phyloP scores from a whole-genome alignment of 2,329 filamentous ascomycete genomes.

The Colletotrichum navitas region DNA sequence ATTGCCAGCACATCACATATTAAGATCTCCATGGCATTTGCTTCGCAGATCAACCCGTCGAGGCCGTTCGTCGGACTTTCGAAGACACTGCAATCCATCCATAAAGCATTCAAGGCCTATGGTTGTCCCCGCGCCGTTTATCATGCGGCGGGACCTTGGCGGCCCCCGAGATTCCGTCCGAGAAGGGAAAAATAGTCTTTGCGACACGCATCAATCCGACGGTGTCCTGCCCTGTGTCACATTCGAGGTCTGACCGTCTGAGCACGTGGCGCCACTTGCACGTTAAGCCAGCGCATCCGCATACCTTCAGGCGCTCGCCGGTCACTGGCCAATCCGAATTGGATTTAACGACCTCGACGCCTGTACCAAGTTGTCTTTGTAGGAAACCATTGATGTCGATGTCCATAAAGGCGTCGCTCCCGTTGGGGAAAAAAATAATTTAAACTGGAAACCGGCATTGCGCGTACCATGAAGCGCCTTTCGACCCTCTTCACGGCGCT shows the following conservation, averaged over 20 bases:
- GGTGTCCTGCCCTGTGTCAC: slow-evolving; percentile 12
- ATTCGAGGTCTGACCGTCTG: slow-evolving; percentile 16
- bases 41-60: background rate
- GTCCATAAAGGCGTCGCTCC: background rate
- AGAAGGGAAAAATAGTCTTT: background rate
- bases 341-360: background rate
- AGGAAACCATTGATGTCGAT: background rate
- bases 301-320: background rate
- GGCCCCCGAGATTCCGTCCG: slow-evolving; percentile 11
- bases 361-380: background rate
- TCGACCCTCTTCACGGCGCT: slow-evolving; percentile 5
- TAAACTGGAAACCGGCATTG: background rate
- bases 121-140: background rate
- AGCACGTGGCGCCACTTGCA: slow-evolving; percentile 1
- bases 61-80: background rate
- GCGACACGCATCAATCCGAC: slow-evolving; percentile 16
- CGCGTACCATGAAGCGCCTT: slow-evolving; percentile 23
- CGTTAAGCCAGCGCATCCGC: background rate
- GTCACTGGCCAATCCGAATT: background rate
- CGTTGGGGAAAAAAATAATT: background rate
- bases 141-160: slow-evolving; percentile 11
- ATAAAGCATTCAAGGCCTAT: background rate
- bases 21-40: background rate
- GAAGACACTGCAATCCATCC: background rate
- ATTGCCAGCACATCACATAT: background rate